Evolutionary conservation across 2,329 filamentous ascomycete genomes (phyloP).

Genomic region (Ceratocystis cubensis): DNA sequence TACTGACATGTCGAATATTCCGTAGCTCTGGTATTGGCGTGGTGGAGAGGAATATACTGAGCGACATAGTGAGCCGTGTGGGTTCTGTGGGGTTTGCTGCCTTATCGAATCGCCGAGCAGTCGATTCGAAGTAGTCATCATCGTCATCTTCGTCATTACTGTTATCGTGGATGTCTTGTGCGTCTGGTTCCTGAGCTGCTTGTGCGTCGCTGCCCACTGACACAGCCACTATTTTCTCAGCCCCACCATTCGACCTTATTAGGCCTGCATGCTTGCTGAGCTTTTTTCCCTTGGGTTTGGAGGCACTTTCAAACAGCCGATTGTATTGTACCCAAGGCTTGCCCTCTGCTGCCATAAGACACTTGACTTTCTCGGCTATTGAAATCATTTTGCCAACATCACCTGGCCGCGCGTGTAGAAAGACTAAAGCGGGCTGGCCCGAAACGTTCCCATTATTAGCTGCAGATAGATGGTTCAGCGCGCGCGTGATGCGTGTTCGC

Average conservation of each 20-base stretch:
- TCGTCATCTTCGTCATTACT: slow-evolving; percentile 22
- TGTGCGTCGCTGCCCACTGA: background rate
- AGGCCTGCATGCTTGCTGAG: background rate
- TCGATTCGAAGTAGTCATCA: slow-evolving; percentile 42
- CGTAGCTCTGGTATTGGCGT: slow-evolving; percentile 44
- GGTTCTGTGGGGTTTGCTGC: slow-evolving; percentile 38
- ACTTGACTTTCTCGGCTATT: slow-evolving; percentile 53
- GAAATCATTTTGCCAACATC: slow-evolving; percentile 55
- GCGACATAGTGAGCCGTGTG: slow-evolving; percentile 37
- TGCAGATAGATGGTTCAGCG: slow-evolving; percentile 33
- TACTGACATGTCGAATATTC: slow-evolving; percentile 34
- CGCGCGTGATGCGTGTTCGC: slow-evolving; percentile 38
- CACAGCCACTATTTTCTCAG: background rate
- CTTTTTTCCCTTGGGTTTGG: slow-evolving; percentile 22
- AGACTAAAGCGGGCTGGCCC: slow-evolving; percentile 27
- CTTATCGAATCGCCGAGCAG: slow-evolving; percentile 44
- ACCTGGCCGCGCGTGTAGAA: slow-evolving; percentile 39
- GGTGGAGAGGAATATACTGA: slow-evolving; percentile 49
- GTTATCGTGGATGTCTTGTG: slow-evolving; percentile 20
- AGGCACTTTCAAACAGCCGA: slow-evolving; percentile 38
- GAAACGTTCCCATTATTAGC: slow-evolving; percentile 22
- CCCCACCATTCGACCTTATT: background rate
- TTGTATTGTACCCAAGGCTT: slow-evolving; percentile 46
- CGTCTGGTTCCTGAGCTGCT: background rate
- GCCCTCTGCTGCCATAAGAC: slow-evolving; percentile 37